A percentile compares a stretch with the other conserved stretches of the same genome.
Evolutionary conservation across 2,329 filamentous ascomycete species (phyloP).

Genomic region (Mollisiaceae sp.): DNA sequence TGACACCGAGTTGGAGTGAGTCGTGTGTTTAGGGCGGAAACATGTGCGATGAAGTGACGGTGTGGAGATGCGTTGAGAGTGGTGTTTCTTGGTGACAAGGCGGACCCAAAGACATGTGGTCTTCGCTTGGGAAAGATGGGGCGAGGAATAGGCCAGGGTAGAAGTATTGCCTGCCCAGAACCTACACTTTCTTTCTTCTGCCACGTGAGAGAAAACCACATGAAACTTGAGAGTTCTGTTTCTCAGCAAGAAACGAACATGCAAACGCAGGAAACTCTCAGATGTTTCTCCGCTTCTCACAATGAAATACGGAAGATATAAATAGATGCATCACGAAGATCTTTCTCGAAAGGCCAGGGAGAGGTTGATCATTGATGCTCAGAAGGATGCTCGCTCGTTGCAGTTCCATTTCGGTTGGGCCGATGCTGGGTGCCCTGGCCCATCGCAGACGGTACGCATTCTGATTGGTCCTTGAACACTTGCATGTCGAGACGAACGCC

Average conservation of each 20-base stretch:
- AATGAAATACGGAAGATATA: conserved; percentile 4
- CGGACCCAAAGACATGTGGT: too few species aligned
- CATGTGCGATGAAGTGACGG: background rate
- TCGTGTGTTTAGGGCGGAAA: background rate
- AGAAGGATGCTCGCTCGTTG: background rate
- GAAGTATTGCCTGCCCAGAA: background rate
- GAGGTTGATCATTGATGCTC: conserved; percentile 5
- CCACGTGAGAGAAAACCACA: too few species aligned
- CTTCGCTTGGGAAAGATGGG: background rate
- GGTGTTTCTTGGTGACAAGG: too few species aligned
- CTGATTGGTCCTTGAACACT: conserved; percentile 29
- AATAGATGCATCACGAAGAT: background rate
- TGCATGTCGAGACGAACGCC: conserved; percentile 37
- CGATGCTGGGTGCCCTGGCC: background rate
- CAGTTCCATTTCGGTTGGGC: background rate
- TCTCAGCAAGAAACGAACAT: too few species aligned
- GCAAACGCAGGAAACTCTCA: too few species aligned
- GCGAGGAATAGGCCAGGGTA: background rate
- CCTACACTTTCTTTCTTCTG: too few species aligned
- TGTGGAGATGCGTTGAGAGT: background rate
- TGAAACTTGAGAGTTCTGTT: too few species aligned
- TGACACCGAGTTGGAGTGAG: conserved; percentile 2
- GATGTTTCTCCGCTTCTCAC: background rate
- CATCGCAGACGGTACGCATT: background rate
- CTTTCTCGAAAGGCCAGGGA: background rate